Evolutionary conservation across 805 yeast species (phyloP), one percentile per base, ranked within the genome.

Genomic region (Isabelozyma rhagii): DNA sequence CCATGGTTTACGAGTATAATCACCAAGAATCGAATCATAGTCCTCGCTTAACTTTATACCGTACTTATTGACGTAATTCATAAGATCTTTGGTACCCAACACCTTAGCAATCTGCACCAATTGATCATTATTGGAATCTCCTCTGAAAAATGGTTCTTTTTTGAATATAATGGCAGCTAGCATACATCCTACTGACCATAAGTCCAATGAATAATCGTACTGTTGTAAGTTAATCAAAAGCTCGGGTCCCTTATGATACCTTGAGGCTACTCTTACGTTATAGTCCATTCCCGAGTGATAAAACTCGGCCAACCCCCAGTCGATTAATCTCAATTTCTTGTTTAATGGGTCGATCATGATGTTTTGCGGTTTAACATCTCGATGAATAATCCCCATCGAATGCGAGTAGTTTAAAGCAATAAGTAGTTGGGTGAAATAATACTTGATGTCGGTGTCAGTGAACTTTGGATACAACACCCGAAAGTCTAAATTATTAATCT

Each of bases 281-380:
- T 89, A 92, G 60, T 89, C 96, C 64, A 83, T 87, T 11, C 90
- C 90, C 21, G 89, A 83, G 64, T 92, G 97, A 63, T 91, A 91
- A 64, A 89, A 91, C 66, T 92, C 97, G 8, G 97, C 97, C 47
- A 92, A 72, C 7, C 97, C 97, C 97, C 97, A 92, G 68, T 92
- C 97, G 48, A 92, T 91, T 55, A 91, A 78, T 55, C 96, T 80
- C 57, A 92, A 71, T 61, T 80, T 82, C 66, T 72, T 83, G 53
- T 77, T 79, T 52, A 78, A 72, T 48, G 89, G 97, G 67, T 92
- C 97, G 57, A 92, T 92, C 97, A 92, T 92, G 55, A 92, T 88
- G 67, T 92, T 92, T 61, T 92, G 96, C 9, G 97, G 97, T 68
- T 92, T 92, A 49, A 92, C 97, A 68, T 92, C 97, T 64, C 97